A percentile compares a stretch with the other conserved stretches of the same genome.
phyloP scores from a whole-genome alignment of 352 stramenopile species.

The Phytophthora europaea region DNA sequence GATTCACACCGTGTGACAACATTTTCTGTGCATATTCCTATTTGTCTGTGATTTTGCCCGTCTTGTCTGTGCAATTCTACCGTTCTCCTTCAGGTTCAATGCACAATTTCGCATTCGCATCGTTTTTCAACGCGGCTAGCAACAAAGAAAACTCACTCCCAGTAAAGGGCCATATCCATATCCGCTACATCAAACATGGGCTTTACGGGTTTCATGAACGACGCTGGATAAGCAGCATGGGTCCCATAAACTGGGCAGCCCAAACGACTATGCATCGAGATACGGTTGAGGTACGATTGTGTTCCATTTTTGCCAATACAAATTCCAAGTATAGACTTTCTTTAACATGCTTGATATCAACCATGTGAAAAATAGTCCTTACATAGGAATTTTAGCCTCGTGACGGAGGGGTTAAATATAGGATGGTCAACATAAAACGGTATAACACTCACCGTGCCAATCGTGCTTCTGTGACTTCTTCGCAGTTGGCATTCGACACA shows the following conservation, averaged over 20 bases:
- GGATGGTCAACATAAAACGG: too few relatives aligned
- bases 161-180: too few relatives aligned
- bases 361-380: conserved; percentile 10
- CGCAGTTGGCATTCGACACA: too few relatives aligned
- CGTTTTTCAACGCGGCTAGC: too few relatives aligned
- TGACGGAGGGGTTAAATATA: too few relatives aligned
- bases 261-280: neutral
- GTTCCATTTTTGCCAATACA: neutral
- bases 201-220: neutral
- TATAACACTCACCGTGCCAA: too few relatives aligned
- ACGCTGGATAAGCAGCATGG: conserved; percentile 8
- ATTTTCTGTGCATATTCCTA: neutral
- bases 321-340: neutral
- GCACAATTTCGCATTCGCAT: too few relatives aligned
- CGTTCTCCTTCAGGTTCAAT: neutral
- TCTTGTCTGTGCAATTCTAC: neutral
- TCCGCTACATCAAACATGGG: conserved; percentile 1
- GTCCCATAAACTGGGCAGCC: neutral
- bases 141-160: too few relatives aligned
- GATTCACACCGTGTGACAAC: neutral
- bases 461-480: too few relatives aligned
- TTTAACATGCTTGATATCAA: conserved; percentile 9
- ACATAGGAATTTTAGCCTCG: neutral
- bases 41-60: neutral
- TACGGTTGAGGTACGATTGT: neutral